Conservation (phyloP, 371 early-diverging fungal genomes). For the Apophysomyces trapeziformis region DNA sequence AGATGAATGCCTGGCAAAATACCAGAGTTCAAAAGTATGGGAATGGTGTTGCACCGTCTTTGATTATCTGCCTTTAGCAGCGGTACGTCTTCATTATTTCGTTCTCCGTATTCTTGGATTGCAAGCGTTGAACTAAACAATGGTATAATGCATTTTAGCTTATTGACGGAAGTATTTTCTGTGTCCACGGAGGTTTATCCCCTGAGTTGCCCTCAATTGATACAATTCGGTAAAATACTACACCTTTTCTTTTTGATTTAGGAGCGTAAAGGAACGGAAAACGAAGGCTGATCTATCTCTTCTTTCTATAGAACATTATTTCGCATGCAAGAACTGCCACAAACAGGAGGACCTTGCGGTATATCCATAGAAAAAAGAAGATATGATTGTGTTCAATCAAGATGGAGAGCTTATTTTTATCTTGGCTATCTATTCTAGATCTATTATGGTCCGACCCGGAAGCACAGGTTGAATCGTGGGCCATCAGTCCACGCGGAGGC, state of each 20-base stretch:
- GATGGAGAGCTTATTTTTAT: no score
- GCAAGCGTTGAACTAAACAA: background rate
- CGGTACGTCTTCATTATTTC: constrained; percentile 58
- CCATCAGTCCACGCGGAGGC: constrained; percentile 97
- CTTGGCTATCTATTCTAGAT: constrained; percentile 50
- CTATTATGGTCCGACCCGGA: constrained; percentile 99
- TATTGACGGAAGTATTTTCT: constrained; percentile 70
- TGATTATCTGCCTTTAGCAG: constrained; percentile 97
- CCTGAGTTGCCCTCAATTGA: constrained; percentile 81
- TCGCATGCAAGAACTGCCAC: constrained; percentile 56
- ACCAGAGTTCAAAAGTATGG: constrained; percentile 98
- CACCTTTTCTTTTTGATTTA: no score
- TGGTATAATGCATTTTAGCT: constrained; percentile 16
- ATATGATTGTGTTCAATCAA: no score
- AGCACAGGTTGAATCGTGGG: constrained; percentile 94
- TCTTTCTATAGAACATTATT: constrained; percentile 40
- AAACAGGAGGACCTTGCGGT: constrained; percentile 56
- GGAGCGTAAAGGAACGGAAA: no score
- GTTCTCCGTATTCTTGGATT: background rate
- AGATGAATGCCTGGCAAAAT: constrained; percentile 88
- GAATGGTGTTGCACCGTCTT: constrained; percentile 99
- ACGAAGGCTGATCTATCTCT: background rate
- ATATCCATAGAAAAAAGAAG: constrained; percentile 5
- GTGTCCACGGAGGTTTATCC: constrained; percentile 98
- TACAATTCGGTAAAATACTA: constrained; percentile 43